Conservation (phyloP, 495 filamentous ascomycete species). For the Collariella sp. region DNA sequence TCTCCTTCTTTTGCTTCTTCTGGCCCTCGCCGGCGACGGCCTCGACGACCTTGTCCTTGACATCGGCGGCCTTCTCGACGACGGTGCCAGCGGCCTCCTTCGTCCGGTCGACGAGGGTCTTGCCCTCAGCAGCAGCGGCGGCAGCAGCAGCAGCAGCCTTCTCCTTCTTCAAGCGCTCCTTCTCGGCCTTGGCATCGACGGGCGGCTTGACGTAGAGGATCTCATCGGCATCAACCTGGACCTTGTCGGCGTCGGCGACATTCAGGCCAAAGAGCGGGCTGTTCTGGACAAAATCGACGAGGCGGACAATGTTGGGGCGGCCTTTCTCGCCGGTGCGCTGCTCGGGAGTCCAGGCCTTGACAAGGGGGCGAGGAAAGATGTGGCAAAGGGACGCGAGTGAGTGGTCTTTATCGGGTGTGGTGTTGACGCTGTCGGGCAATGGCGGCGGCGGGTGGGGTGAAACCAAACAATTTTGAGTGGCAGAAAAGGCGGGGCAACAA, state of each 20-base stretch:
- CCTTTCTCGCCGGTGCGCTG: constrained; percentile 86
- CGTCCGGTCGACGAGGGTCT: constrained; percentile 43
- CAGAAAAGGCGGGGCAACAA: constrained; percentile 12
- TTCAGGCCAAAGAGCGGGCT: constrained; percentile 64
- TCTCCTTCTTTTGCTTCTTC: constrained; percentile 47
- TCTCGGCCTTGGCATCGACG: constrained; percentile 77
- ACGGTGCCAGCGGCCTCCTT: constrained; percentile 40
- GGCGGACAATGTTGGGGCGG: constrained; percentile 83
- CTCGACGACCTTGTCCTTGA: constrained; percentile 27
- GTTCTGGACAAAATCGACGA: constrained; percentile 92
- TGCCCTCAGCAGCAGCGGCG: constrained; percentile 31
- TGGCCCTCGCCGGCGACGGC: constrained; percentile 26
- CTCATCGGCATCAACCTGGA: constrained; percentile 68
- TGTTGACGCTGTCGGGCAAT: background rate
- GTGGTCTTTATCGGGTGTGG: background rate
- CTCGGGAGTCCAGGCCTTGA: constrained; percentile 74
- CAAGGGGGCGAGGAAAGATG: constrained; percentile 54
- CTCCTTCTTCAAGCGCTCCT: constrained; percentile 81
- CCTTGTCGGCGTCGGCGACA: constrained; percentile 65
- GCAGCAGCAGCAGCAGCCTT: constrained; percentile 56
- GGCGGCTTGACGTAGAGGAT: constrained; percentile 75
- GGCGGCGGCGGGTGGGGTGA: constrained; percentile 2
- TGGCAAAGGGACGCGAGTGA: background rate
- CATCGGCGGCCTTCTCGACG: constrained; percentile 41
- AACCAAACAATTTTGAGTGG: constrained; percentile 1